Conservation (phyloP, 768 basidiomycete genomes). For the Mycena capillaripes region DNA sequence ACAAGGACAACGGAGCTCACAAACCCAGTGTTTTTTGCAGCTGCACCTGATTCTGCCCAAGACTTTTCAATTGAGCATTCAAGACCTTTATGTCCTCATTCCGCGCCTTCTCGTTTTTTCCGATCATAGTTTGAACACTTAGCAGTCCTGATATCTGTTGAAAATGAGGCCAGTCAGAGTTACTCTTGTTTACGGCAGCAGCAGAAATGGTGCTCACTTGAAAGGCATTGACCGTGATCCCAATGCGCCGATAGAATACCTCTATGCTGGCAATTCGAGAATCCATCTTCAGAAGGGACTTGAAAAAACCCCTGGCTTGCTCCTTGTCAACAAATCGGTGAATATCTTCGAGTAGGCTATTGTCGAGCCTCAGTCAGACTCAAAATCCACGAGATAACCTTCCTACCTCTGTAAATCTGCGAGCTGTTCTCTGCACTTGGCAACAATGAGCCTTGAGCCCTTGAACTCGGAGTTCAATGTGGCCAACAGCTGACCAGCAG, state of each 20-base stretch:
- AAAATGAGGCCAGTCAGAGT: too few relatives aligned
- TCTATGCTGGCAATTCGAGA: neutral
- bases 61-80: neutral
- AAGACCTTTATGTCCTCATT: neutral
- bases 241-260: neutral
- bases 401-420: neutral
- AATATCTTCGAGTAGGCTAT: too few relatives aligned
- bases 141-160: neutral
- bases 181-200: too few relatives aligned
- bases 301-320: neutral
- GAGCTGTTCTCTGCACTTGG: neutral
- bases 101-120: neutral
- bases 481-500: neutral
- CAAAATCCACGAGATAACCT: neutral
- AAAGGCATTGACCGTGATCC: neutral
- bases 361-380: neutral
- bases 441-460: neutral
- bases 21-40: neutral
- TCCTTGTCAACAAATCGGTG: neutral
- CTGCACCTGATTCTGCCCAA: neutral
- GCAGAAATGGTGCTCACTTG: neutral
- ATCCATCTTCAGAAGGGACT: neutral
- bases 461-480: neutral
- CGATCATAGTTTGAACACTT: neutral
- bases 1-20: neutral